Evolutionary conservation across 1,284 basidiomycete species (phyloP).

Genomic region (Ceratobasidium sp.): DNA sequence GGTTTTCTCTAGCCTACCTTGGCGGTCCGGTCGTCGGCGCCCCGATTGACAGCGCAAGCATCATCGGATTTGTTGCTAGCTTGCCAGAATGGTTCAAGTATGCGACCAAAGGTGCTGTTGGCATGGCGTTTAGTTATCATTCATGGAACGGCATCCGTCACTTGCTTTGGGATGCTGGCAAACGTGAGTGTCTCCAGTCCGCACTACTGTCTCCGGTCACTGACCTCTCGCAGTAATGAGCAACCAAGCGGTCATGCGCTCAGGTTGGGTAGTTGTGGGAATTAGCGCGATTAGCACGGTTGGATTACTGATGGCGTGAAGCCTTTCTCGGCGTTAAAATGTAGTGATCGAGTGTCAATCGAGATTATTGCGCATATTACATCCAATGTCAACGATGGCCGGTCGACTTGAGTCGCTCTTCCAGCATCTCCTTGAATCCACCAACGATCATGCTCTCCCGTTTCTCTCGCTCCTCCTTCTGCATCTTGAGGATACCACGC

Average conservation of each 20-base stretch:
- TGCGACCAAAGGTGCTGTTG: constrained; percentile 79
- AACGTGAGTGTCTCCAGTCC: constrained; percentile 72
- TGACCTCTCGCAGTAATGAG: constrained; percentile 70
- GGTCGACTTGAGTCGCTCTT: constrained; percentile 85
- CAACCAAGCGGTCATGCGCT: constrained; percentile 81
- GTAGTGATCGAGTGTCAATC: neutral
- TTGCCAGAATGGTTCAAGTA: constrained; percentile 83
- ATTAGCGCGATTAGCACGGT: constrained; percentile 82
- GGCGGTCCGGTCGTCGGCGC: constrained; percentile 76
- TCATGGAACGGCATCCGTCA: constrained; percentile 92
- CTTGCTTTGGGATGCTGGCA: constrained; percentile 90
- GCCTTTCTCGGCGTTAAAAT: neutral
- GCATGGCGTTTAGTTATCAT: constrained; percentile 91
- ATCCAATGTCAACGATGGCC: constrained; percentile 52
- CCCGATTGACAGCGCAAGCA: constrained; percentile 79
- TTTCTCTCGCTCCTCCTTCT: constrained; percentile 92
- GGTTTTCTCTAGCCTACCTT: constrained; percentile 89
- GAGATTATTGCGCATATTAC: neutral
- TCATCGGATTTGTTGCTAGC: constrained; percentile 78
- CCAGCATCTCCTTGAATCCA: constrained; percentile 66
- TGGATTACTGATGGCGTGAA: constrained; percentile 69
- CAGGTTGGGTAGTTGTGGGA: constrained; percentile 88
- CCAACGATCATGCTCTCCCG: constrained; percentile 75
- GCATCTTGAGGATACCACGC: constrained; percentile 90
- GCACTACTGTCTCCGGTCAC: constrained; percentile 34